Conservation (phyloP, 345 rosid species). For the Eucalyptus lansdowneana region DNA sequence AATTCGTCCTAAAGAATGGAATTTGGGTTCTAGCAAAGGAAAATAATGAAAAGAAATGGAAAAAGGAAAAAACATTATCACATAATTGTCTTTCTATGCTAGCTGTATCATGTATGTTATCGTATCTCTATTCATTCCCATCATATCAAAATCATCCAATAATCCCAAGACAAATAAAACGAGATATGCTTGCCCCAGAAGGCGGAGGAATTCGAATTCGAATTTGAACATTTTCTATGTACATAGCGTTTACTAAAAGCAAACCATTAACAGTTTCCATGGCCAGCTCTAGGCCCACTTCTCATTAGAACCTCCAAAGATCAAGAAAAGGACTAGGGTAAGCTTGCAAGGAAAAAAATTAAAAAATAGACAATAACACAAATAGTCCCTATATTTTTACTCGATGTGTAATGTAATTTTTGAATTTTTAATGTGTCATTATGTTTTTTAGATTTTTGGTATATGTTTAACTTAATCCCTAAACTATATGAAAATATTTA, state of each 20-base stretch:
- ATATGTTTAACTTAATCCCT: fast-evolving
- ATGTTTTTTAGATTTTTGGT: too few relatives aligned
- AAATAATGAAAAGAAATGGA: background rate
- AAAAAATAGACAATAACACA: too few relatives aligned
- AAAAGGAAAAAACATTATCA: too few relatives aligned
- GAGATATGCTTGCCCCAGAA: background rate
- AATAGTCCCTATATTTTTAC: too few relatives aligned
- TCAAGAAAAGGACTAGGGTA: background rate
- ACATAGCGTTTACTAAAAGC: background rate
- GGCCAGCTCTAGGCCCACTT: background rate
- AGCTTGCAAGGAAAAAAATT: background rate
- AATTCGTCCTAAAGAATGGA: background rate
- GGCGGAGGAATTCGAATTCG: background rate
- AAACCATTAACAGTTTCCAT: background rate
- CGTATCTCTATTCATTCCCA: background rate
- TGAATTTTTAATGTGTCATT: too few relatives aligned
- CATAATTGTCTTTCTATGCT: background rate
- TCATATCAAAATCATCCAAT: background rate
- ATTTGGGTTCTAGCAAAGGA: background rate
- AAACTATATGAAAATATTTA: too few relatives aligned
- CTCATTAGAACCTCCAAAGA: background rate
- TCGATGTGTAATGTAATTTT: fast-evolving
- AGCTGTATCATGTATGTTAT: background rate
- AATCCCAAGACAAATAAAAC: background rate
- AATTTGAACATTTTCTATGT: background rate